phyloP scores from a whole-genome alignment of 2,329 filamentous ascomycete species.

The Venturia effusa region DNA sequence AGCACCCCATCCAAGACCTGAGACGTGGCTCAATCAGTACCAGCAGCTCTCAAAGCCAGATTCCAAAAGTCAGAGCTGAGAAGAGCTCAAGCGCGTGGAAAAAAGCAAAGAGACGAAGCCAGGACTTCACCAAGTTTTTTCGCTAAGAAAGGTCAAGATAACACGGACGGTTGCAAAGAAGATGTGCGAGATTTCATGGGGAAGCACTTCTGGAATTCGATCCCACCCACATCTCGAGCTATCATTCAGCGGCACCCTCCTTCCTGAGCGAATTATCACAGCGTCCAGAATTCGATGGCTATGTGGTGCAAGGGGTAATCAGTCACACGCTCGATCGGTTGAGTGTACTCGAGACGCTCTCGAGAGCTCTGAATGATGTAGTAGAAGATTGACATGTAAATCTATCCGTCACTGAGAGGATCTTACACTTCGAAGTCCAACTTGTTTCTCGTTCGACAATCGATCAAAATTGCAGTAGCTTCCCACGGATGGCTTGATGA shows the following conservation, averaged over 20 bases:
- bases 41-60: not conserved
- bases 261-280: not conserved
- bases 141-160: not conserved
- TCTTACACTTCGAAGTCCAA: too few relatives aligned
- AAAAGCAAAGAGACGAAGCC: not conserved
- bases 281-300: not conserved
- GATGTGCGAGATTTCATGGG: not conserved
- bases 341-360: slow-evolving; percentile 11
- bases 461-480: too few relatives aligned
- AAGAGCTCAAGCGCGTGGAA: not conserved
- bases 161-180: not conserved
- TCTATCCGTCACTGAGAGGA: not conserved
- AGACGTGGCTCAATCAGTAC: slow-evolving; percentile 3
- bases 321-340: slow-evolving; percentile 9
- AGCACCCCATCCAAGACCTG: not conserved
- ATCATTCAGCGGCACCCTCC: not conserved
- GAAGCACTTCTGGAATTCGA: not conserved
- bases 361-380: slow-evolving; percentile 5
- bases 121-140: not conserved
- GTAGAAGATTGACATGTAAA: not conserved
- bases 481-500: too few relatives aligned
- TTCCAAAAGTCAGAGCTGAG: not conserved
- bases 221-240: not conserved
- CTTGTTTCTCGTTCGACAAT: too few relatives aligned
- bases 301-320: not conserved